A percentile compares a stretch with the other conserved stretches of the same genome.
These are phyloP conservation scores for Yarrowia divulgata DNA, from an alignment of 805 yeast species.

Conservation along the genomic window DNA sequence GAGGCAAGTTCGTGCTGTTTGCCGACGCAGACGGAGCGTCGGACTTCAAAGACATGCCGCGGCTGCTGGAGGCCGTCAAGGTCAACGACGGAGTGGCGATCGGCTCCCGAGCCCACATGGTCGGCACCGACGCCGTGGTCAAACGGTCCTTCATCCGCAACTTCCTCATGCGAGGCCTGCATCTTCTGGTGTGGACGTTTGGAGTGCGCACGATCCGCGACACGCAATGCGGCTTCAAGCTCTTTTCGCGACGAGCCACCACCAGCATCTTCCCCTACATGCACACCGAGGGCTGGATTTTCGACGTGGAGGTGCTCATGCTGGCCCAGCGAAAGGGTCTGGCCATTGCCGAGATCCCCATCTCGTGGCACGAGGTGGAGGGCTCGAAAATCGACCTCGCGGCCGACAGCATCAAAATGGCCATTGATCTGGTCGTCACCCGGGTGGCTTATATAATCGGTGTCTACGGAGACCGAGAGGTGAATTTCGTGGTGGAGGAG, in stretches of 20 bases:
- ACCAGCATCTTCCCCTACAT: slow-evolving; percentile 76
- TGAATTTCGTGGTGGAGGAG: slow-evolving; percentile 16
- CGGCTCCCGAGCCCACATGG: slow-evolving; percentile 98
- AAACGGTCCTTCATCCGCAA: slow-evolving; percentile 87
- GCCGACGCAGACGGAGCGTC: slow-evolving; percentile 99
- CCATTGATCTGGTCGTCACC: slow-evolving; percentile 88
- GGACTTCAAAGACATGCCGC: slow-evolving; percentile 69
- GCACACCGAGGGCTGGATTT: slow-evolving; percentile 98
- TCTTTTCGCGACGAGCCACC: slow-evolving; percentile 78
- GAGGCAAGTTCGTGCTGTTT: slow-evolving; percentile 79
- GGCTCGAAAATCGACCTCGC: slow-evolving; percentile 95
- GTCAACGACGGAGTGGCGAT: slow-evolving; percentile 68
- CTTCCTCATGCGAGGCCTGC: slow-evolving; percentile 91
- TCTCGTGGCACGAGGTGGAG: slow-evolving; percentile 96
- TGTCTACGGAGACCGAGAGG: slow-evolving; percentile 58
- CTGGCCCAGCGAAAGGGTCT: slow-evolving; percentile 76
- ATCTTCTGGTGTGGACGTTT: slow-evolving; percentile 81
- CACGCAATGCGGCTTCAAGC: slow-evolving; percentile 97
- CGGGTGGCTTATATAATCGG: slow-evolving; percentile 88
- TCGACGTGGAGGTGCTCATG: slow-evolving; percentile 91
- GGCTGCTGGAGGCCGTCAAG: slow-evolving; percentile 57
- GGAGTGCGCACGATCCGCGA: slow-evolving; percentile 88
- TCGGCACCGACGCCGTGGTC: slow-evolving; percentile 94
- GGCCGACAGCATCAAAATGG: slow-evolving; percentile 89
- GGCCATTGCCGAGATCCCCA: slow-evolving; percentile 76